Evolutionary conservation across 2,329 filamentous ascomycete genomes (phyloP), one percentile per base, ranked within the genome.

Genomic region (Trichophyton simii): DNA sequence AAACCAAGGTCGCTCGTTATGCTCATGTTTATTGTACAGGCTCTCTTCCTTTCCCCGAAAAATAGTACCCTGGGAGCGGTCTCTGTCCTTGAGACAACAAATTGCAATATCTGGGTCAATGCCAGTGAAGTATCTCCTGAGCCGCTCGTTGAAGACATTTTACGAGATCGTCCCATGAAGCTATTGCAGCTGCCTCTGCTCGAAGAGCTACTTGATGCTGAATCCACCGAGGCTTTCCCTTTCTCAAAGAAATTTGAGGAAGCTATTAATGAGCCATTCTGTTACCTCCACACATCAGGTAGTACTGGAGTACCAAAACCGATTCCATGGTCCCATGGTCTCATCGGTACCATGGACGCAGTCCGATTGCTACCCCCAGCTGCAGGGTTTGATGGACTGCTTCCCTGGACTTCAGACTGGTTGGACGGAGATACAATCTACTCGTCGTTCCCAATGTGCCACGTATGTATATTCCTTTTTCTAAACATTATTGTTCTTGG

Each of bases 281-380:
- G 42, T 42, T 28, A 20, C 9, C 48, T 60, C 8, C 59, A 60
- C n/a, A 60, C 59, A 2, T 52, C 59, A 3, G 59, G 59, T 1
- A 34, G 22, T 13, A 60, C 59, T 0, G 59, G 59, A 3, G 20
- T 60, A 15, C 59, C 59, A 2, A 60, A 60, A 20, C 59, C 59
- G 6, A 60, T 60, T 54, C 18, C 28, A 4, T 55, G 52, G 52
- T 36, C 25, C n/a, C 38, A 59, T 38, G 38, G 38, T 25, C 22
- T 59, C 8, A 59, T 59, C 13, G 57, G 57, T 5, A 59, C 57
- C 11, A 48, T 59, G 57, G 57, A 59, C 28, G 57, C 57, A 8
- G 22, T 48, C 11, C 57, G 57, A 11, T 9, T 59, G 2, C 31
- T 48, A 20, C 38, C 57, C 1, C 36, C 38, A 6, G 57, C 18